These are phyloP conservation scores for Lepidopterella palustris DNA, from an alignment of 495 filamentous ascomycete species.

Conservation along the genomic window DNA sequence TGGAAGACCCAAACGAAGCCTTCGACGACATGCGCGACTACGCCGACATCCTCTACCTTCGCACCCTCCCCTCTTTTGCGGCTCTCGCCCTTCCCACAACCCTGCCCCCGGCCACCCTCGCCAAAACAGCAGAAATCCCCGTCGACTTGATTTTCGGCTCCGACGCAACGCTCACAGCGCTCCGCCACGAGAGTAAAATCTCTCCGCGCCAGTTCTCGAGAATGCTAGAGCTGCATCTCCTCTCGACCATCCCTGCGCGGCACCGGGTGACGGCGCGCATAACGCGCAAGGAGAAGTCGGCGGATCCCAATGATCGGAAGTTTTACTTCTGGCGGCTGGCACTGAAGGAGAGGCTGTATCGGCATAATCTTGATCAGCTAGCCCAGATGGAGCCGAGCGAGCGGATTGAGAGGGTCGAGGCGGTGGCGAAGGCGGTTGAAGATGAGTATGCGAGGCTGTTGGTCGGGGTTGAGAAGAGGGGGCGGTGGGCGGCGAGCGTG, in stretches of 20 bases:
- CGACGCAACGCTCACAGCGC: constrained; percentile 45
- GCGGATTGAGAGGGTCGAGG: constrained; percentile 72
- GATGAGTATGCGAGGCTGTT: constrained; percentile 73
- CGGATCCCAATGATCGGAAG: constrained; percentile 50
- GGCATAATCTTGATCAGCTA: constrained; percentile 68
- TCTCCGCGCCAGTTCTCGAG: constrained; percentile 80
- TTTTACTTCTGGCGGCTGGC: constrained; percentile 81
- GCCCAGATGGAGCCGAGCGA: constrained; percentile 71
- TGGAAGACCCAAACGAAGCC: constrained; percentile 92
- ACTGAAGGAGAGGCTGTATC: constrained; percentile 73
- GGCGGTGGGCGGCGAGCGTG: constrained; percentile 28
- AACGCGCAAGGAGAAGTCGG: constrained; percentile 49
- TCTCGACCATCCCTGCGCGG: constrained; percentile 60
- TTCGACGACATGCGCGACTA: constrained; percentile 88
- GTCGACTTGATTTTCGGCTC: constrained; percentile 56
- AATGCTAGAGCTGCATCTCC: constrained; percentile 81
- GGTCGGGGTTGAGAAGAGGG: constrained; percentile 43
- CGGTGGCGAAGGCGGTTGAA: constrained; percentile 68
- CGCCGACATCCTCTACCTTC: constrained; percentile 67
- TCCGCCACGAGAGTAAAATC: constrained; percentile 68
- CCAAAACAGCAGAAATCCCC: constrained; percentile 44
- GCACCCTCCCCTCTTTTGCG: constrained; percentile 46
- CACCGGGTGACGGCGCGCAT: constrained; percentile 54
- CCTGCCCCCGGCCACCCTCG: constrained; percentile 28
- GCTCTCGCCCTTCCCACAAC: constrained; percentile 48